Evolutionary conservation across 83 land plant genomes (phyloP).

Genomic region (Isoetes engelmannii): DNA sequence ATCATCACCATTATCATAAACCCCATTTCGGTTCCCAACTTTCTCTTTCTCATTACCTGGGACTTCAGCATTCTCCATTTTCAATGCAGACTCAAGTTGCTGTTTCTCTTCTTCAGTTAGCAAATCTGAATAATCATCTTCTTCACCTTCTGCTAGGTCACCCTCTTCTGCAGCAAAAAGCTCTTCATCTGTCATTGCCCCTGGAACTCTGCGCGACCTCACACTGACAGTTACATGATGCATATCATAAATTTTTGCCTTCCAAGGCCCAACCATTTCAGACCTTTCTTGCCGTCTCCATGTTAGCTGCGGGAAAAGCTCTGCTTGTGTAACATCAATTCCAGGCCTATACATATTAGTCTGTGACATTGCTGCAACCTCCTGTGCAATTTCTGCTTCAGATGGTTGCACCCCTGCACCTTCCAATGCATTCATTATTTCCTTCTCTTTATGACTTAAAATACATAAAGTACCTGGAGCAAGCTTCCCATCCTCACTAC

Average conservation of each 20-base stretch:
- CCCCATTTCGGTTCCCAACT: conserved; percentile 11
- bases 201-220: conserved; percentile 68
- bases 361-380: conserved; percentile 66
- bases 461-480: conserved; percentile 65
- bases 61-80: conserved; percentile 35
- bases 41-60: conserved; percentile 10
- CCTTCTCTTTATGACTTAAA: conserved; percentile 69
- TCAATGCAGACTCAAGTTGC: conserved; percentile 59
- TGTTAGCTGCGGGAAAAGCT: conserved; percentile 57
- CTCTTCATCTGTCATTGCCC: conserved; percentile 73
- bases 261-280: conserved; percentile 70
- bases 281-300: conserved; percentile 75
- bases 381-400: conserved; percentile 56
- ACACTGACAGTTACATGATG: conserved; percentile 73
- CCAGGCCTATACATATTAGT: conserved; percentile 83
- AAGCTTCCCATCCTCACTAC: conserved; percentile 62
- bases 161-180: conserved; percentile 36
- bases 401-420: conserved; percentile 69
- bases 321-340: conserved; percentile 78
- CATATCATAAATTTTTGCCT: conserved; percentile 77
- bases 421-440: conserved; percentile 81
- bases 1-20: conserved; percentile 24
- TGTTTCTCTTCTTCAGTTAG: conserved; percentile 63
- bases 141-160: conserved; percentile 45
- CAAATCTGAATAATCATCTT: conserved; percentile 36